These are phyloP conservation scores for Ceratocystis cacaofunesta DNA, from an alignment of 2,329 filamentous ascomycete genomes.

Conservation along the genomic window DNA sequence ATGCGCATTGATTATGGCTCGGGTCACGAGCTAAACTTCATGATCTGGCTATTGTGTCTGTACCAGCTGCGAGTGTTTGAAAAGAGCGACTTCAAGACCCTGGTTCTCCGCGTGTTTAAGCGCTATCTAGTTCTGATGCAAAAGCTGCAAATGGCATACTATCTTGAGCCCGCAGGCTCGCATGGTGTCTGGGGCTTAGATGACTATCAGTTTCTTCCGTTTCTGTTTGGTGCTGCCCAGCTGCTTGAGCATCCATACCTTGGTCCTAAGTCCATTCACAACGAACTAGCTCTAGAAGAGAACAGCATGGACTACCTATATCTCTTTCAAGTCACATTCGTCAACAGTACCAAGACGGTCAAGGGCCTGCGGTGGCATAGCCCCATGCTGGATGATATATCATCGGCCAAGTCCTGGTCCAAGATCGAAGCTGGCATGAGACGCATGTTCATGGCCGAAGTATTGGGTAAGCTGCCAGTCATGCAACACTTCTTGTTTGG, in stretches of 20 bases:
- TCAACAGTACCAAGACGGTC: constrained; percentile 92
- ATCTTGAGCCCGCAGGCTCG: constrained; percentile 89
- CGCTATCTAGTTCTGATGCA: constrained; percentile 81
- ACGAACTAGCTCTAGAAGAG: constrained; percentile 74
- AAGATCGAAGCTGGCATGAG: constrained; percentile 94
- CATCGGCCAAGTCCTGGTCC: constrained; percentile 69
- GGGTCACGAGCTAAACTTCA: constrained; percentile 92
- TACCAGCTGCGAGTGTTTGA: constrained; percentile 59
- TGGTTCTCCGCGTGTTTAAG: constrained; percentile 66
- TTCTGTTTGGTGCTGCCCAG: constrained; percentile 86
- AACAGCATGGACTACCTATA: constrained; percentile 75
- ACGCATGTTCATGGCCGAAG: constrained; percentile 90
- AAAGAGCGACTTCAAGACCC: constrained; percentile 49
- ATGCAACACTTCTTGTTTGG: constrained; percentile 99
- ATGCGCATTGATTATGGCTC: constrained; percentile 90
- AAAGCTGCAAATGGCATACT: constrained; percentile 76
- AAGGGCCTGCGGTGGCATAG: constrained; percentile 91
- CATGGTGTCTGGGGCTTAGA: constrained; percentile 97
- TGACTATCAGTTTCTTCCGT: constrained; percentile 93
- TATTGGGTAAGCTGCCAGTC: constrained; percentile 81
- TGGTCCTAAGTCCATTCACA: constrained; percentile 71
- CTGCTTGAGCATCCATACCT: constrained; percentile 70
- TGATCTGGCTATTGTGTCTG: constrained; percentile 90
- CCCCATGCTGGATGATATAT: constrained; percentile 97
- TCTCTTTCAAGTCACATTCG: constrained; percentile 80